phyloP scores from a whole-genome alignment of 225 moss, liverwort and hornwort species.

The Takakia lepidozioides region DNA sequence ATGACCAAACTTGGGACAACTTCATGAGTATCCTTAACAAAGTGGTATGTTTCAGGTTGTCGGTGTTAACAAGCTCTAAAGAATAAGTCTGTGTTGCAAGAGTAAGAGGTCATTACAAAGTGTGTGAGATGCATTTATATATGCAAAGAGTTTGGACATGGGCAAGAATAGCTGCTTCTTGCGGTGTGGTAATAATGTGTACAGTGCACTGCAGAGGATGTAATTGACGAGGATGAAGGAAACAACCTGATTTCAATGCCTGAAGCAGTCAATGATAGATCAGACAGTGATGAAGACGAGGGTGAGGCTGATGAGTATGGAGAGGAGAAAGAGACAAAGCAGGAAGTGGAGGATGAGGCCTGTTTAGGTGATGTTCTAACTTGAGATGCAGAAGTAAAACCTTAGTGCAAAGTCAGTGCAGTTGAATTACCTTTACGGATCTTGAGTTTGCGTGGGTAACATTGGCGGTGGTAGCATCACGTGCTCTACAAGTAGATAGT shows the following conservation, averaged over 20 bases:
- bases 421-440: not conserved
- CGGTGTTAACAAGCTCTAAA: too few relatives aligned
- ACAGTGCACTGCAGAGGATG: slow-evolving; percentile 7
- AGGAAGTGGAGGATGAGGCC: slow-evolving; percentile 20
- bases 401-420: slow-evolving; percentile 12
- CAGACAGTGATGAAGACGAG: slow-evolving; percentile 31
- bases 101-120: too few relatives aligned
- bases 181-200: too few relatives aligned
- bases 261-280: slow-evolving; percentile 17
- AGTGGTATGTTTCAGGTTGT: too few relatives aligned
- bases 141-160: too few relatives aligned
- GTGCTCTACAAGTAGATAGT: not conserved
- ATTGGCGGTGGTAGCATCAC: not conserved
- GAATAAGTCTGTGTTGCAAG: too few relatives aligned
- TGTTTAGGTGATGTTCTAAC: too few relatives aligned
- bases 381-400: too few relatives aligned
- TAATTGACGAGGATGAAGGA: slow-evolving; percentile 8
- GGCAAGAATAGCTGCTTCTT: too few relatives aligned
- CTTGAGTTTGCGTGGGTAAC: not conserved
- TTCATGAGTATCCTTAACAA: too few relatives aligned
- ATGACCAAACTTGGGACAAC: too few relatives aligned
- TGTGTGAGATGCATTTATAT: too few relatives aligned
- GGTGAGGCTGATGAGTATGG: slow-evolving; percentile 23
- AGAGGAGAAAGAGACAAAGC: slow-evolving; percentile 10
- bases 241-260: not conserved